A percentile compares a stretch with the other conserved stretches of the same genome.
Evolutionary conservation across 2,329 filamentous ascomycete species (phyloP).

Genomic region (Alternaria infectoria): DNA sequence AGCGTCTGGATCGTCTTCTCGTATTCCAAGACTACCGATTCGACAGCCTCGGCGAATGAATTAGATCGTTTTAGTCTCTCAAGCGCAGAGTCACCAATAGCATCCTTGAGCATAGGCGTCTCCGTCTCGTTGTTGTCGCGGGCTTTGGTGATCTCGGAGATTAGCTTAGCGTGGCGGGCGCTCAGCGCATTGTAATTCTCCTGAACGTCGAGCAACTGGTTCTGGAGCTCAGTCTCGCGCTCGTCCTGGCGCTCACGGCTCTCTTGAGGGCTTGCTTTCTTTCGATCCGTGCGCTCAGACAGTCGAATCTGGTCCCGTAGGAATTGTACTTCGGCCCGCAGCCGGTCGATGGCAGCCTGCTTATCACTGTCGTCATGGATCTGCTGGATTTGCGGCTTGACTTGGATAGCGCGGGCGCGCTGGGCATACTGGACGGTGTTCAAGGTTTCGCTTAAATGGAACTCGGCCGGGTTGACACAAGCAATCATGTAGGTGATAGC

Average conservation of each 20-base stretch:
- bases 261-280: slow-evolving; percentile 66
- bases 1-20: slow-evolving; percentile 97
- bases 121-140: slow-evolving; percentile 68
- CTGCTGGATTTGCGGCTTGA: slow-evolving; percentile 95
- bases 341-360: slow-evolving; percentile 87
- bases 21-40: slow-evolving; percentile 95
- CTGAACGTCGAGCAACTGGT: slow-evolving; percentile 88
- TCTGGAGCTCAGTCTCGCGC: slow-evolving; percentile 87
- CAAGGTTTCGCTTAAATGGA: slow-evolving; percentile 94
- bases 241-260: slow-evolving; percentile 80
- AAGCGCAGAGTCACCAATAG: slow-evolving; percentile 77
- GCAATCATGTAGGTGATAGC: slow-evolving; percentile 99
- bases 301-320: slow-evolving; percentile 91
- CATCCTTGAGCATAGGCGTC: slow-evolving; percentile 65
- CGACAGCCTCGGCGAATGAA: slow-evolving; percentile 93
- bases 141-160: slow-evolving; percentile 89
- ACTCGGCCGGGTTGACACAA: slow-evolving; percentile 94
- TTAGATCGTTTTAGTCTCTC: slow-evolving; percentile 93
- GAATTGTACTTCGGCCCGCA: slow-evolving; percentile 93
- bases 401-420: slow-evolving; percentile 93
- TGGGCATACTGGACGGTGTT: slow-evolving; percentile 98
- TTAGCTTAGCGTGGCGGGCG: slow-evolving; percentile 91
- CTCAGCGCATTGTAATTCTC: slow-evolving; percentile 94
- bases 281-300: slow-evolving; percentile 71
- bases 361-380: slow-evolving; percentile 89